Base-by-base conservation (phyloP, 441 rosid genomes). In the Geranium incanum region DNA sequence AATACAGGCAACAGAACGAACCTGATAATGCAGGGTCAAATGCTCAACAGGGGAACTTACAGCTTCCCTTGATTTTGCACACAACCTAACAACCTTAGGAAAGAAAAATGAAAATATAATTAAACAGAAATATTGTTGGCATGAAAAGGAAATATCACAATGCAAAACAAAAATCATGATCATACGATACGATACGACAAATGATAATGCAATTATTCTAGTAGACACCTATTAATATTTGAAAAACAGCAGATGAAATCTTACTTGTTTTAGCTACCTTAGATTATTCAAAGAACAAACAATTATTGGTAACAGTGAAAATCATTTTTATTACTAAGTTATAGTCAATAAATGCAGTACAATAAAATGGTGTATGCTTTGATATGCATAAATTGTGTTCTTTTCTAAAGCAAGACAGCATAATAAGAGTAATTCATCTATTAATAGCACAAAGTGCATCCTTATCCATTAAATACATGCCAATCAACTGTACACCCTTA, bases 21-120 rank as follows among this genome's bases (percentile, higher is more conserved):
- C 99, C 97, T 95, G 99, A 86, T 95, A 95, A 77, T 95, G 99
- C 76, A 95, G 95, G 64, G 98, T 95, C 81, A 95, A 85, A 88
- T 95, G 97, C 83, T 95, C 99, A 73, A 95, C 95, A 50, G 99
- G 99, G 74, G 98, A 93, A 78, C 98, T 93, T 8, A 95, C 99
- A 75, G 98, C 97, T 81, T 95, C 98, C 84, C 99, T 91, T 68
- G 99, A 95, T 78, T 95, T 95, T 67, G 99, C 97, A 86, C 99
- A 95, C 38, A 95, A 92, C 71, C 98, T 89, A 78, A 95, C 97
- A 76, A 95, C 98, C 99, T 95, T 77, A 45, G 11, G 76, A 13
- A 59, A 75, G 55, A 69, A 70, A 62, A 18, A 59, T 6, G 7
- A 59, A 8, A 59, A 57, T 15, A 0, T 23, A 59, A 18, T 59